Evolutionary conservation across 1,139 yeast genomes (phyloP).

Genomic region (Hyphopichia fennica): DNA sequence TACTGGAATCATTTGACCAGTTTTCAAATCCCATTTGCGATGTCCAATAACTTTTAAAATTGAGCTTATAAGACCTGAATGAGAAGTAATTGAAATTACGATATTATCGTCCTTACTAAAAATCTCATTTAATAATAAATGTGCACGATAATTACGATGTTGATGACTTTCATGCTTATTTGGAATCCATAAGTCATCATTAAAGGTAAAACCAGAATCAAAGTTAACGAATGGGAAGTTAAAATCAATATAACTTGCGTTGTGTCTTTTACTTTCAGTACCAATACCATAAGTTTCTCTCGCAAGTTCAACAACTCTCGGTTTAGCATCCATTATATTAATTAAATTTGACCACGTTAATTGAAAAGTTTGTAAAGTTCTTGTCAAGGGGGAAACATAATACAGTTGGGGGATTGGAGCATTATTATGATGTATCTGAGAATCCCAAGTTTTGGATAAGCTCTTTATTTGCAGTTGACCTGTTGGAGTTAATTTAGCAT

Average conservation of each 20-base stretch:
- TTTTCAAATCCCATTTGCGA: conserved; percentile 17
- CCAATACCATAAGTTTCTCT: conserved; percentile 42
- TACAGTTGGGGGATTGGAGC: conserved; percentile 29
- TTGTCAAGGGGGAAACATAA: conserved; percentile 36
- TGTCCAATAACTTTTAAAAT: conserved; percentile 29
- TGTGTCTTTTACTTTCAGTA: conserved; percentile 35
- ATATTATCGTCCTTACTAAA: conserved; percentile 24
- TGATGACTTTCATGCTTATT: conserved; percentile 24
- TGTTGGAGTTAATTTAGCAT: conserved; percentile 32
- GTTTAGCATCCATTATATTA: conserved; percentile 14
- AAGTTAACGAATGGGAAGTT: conserved; percentile 26
- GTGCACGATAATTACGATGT: conserved; percentile 30
- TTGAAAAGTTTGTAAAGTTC: conserved; percentile 36
- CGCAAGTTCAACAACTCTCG: conserved; percentile 31
- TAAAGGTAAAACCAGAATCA: conserved; percentile 27
- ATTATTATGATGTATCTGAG: conserved; percentile 13
- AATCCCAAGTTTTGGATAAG: conserved; percentile 19
- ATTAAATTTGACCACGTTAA: conserved; percentile 23
- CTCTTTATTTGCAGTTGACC: conserved; percentile 23
- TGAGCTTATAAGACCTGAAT: conserved; percentile 33
- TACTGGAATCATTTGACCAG: conserved; percentile 25
- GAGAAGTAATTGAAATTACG: conserved; percentile 34
- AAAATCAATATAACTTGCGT: conserved; percentile 20
- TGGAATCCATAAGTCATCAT: conserved; percentile 29
- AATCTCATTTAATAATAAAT: conserved; percentile 28